phyloP scores from a whole-genome alignment of 257 asterid genomes.

The Misopates orontium region DNA sequence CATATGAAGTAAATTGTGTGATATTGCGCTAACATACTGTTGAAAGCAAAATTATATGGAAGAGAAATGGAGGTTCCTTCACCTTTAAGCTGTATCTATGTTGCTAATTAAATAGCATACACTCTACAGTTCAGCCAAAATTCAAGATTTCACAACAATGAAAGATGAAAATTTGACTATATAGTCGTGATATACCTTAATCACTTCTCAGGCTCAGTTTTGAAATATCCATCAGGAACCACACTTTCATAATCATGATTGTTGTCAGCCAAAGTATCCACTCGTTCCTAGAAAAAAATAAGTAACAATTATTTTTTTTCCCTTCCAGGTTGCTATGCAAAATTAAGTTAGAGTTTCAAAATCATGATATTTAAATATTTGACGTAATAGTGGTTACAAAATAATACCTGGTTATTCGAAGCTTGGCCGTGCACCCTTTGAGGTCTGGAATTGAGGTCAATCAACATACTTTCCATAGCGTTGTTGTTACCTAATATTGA shows the following conservation, averaged over 20 bases:
- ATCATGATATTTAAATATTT: too few relatives aligned
- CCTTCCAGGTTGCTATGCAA: slow-evolving; percentile 32
- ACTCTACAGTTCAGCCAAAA: too few relatives aligned
- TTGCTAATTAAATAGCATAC: too few relatives aligned
- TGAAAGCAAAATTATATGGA: too few relatives aligned
- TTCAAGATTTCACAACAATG: background rate
- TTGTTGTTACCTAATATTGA: slow-evolving; percentile 32
- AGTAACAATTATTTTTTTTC: background rate
- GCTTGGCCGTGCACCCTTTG: slow-evolving; percentile 57
- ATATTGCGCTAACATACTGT: too few relatives aligned
- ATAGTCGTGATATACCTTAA: slow-evolving; percentile 35
- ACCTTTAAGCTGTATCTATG: too few relatives aligned
- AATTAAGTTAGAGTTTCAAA: background rate
- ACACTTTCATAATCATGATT: slow-evolving; percentile 57
- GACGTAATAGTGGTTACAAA: slow-evolving; percentile 8
- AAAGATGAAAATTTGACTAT: background rate
- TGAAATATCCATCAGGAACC: slow-evolving; percentile 62
- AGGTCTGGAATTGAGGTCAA: slow-evolving; percentile 89
- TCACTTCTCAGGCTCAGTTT: slow-evolving; percentile 65
- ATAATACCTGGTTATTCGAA: slow-evolving; percentile 58
- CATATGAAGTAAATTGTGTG: too few relatives aligned
- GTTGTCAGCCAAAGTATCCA: slow-evolving; percentile 38
- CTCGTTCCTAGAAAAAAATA: slow-evolving; percentile 38
- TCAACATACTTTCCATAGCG: slow-evolving; percentile 52
- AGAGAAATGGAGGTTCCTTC: too few relatives aligned